Base-by-base conservation (phyloP, 768 basidiomycete species). In the Leccinum aurantiacum region DNA sequence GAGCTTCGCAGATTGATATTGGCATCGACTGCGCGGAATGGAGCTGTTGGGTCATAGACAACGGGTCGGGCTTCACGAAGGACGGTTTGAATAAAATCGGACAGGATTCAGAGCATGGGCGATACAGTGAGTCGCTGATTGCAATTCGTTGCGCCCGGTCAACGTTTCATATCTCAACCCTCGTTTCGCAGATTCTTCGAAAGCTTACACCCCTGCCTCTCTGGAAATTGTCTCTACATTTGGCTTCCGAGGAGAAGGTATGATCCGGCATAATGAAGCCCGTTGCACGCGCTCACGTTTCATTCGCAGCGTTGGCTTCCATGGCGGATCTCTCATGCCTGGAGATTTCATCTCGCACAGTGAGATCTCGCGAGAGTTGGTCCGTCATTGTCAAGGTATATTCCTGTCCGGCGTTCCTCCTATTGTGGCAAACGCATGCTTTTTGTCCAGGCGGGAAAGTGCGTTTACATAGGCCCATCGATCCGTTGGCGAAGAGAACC, bases 211-310 rank as follows among this genome's bases (percentile, higher is more conserved):
- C 1, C 71, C 77, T 41, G 77, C 79, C 53, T 79, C 82, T 1
- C 69, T 88, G 55, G 80, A 80, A 57, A 74, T 80, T 4, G 65
- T 82, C 44, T 79, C 82, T 14, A 89, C 89, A 3, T 95, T 94
- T 75, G 95, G 95, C 0, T 96, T 93, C 75, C 85, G 95, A 65
- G 95, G 95, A 38, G 95, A 98, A 89, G 93, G 95, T 91, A 66
- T 24, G 22, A 49, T 54, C 27, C 41, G 22, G 46, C 17, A 49
- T 27, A 38, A 54, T 27, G 49, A 56, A 24, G 50, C 54, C 54
- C 53, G 46, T 61, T 58, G 35, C 48, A 49, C 38, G 35, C 38
- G 47, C 54, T 67, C 57, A 64, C 17, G 17, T 61, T 58, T 53
- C 33, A 29, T 38, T 13, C n/a, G 50, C 62, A 95, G 95, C 95